phyloP scores from a whole-genome alignment of 192 early-diverging fungal genomes.

The Backusella morwellensis region DNA sequence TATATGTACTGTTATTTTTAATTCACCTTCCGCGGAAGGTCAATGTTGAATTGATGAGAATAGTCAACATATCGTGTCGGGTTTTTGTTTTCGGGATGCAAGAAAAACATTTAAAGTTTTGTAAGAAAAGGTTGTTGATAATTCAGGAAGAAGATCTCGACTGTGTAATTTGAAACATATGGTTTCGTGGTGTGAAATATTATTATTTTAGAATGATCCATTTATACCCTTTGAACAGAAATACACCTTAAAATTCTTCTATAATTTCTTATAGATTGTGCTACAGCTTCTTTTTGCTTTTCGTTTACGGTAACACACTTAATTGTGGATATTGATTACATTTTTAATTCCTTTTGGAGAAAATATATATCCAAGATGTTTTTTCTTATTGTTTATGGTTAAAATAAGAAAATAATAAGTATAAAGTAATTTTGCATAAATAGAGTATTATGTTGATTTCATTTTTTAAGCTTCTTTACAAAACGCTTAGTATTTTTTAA shows the following conservation, averaged over 20 bases:
- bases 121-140: background rate
- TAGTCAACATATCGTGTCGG: background rate
- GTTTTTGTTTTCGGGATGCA: background rate
- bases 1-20: background rate
- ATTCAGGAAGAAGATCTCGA: background rate
- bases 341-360: background rate
- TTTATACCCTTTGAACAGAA: background rate
- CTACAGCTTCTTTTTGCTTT: background rate
- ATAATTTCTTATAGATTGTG: constrained; percentile 3
- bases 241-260: background rate
- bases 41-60: background rate
- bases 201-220: constrained; percentile 8
- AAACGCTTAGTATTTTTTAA: background rate
- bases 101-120: background rate
- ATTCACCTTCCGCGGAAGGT: background rate
- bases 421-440: background rate
- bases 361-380: background rate
- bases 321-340: background rate
- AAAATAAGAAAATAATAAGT: background rate
- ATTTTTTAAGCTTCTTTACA: background rate
- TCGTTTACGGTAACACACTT: background rate
- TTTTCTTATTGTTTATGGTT: background rate
- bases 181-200: constrained; percentile 3
- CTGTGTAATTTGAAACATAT: background rate
- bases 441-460: background rate